phyloP scores from a whole-genome alignment of 805 yeast species.

The Vanderwaltozyma yarrowii region DNA sequence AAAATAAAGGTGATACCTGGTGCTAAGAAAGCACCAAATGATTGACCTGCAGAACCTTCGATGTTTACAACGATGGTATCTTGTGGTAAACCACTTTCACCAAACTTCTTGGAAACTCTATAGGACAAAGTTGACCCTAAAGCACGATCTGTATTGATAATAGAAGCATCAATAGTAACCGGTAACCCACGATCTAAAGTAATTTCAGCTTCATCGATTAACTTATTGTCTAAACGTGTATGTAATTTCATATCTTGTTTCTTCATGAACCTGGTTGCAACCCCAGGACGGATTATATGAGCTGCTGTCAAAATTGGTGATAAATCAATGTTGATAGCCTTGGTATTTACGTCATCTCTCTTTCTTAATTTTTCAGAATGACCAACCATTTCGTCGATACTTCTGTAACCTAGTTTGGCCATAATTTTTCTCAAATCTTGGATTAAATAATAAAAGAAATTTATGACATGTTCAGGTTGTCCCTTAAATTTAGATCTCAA shows the following conservation, averaged over 20 bases:
- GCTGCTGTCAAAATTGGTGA: slow-evolving; percentile 96
- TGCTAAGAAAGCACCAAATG: slow-evolving; percentile 96
- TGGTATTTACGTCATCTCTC: slow-evolving; percentile 79
- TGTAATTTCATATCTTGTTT: slow-evolving; percentile 92
- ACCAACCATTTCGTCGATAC: slow-evolving; percentile 97
- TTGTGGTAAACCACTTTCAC: slow-evolving; percentile 88
- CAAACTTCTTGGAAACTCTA: slow-evolving; percentile 85
- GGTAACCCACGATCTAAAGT: slow-evolving; percentile 96
- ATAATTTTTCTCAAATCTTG: slow-evolving; percentile 85
- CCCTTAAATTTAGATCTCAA: slow-evolving; percentile 87
- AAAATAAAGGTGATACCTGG: slow-evolving; percentile 91
- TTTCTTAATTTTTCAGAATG: slow-evolving; percentile 84
- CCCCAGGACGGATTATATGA: slow-evolving; percentile 92
- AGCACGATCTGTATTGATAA: slow-evolving; percentile 93
- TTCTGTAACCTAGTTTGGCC: slow-evolving; percentile 94
- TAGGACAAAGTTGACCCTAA: slow-evolving; percentile 91
- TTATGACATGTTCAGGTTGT: slow-evolving; percentile 96
- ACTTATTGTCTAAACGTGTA: slow-evolving; percentile 87
- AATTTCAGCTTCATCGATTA: slow-evolving; percentile 90
- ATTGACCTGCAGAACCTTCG: slow-evolving; percentile 94
- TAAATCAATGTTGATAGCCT: slow-evolving; percentile 84
- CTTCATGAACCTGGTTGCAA: slow-evolving; percentile 82
- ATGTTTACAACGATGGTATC: slow-evolving; percentile 92
- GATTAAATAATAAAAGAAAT: slow-evolving; percentile 90
- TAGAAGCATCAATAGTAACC: slow-evolving; percentile 85